Evolutionary conservation across 257 asterid species (phyloP).

Genomic region (Penstemon newberryi): DNA sequence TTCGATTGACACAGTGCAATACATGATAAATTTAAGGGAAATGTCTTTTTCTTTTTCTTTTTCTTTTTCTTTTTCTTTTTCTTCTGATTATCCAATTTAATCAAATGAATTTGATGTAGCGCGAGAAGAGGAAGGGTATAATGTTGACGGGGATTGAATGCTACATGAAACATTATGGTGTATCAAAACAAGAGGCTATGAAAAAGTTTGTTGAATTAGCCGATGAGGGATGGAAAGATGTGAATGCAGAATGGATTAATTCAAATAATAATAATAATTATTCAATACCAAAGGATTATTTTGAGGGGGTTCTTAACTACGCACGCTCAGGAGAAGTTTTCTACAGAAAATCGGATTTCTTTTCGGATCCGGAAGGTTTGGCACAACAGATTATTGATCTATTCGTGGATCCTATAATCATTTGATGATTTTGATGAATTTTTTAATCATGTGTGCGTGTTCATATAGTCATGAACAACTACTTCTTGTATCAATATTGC

Average conservation of each 20-base stretch:
- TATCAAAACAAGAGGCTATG: slow-evolving; percentile 6
- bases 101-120: neutral
- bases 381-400: neutral
- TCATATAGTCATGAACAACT: too few relatives aligned
- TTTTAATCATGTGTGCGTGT: too few relatives aligned
- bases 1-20: too few relatives aligned
- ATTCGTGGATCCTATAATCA: slow-evolving; percentile 7
- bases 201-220: neutral
- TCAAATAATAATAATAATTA: neutral
- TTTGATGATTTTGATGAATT: neutral
- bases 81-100: too few relatives aligned
- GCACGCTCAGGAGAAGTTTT: slow-evolving; percentile 16
- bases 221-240: slow-evolving; percentile 2
- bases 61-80: too few relatives aligned
- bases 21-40: too few relatives aligned
- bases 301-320: slow-evolving; percentile 23
- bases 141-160: neutral
- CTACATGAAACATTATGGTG: slow-evolving; percentile 5
- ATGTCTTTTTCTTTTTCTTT: neutral
- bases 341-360: slow-evolving; percentile 6
- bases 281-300: slow-evolving; percentile 3
- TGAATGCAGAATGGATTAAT: neutral
- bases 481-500: too few relatives aligned
- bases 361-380: neutral
- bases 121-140: neutral